Evolutionary conservation across 192 early-diverging fungal species (phyloP).

Genomic region (Entomortierella chlamydospora): DNA sequence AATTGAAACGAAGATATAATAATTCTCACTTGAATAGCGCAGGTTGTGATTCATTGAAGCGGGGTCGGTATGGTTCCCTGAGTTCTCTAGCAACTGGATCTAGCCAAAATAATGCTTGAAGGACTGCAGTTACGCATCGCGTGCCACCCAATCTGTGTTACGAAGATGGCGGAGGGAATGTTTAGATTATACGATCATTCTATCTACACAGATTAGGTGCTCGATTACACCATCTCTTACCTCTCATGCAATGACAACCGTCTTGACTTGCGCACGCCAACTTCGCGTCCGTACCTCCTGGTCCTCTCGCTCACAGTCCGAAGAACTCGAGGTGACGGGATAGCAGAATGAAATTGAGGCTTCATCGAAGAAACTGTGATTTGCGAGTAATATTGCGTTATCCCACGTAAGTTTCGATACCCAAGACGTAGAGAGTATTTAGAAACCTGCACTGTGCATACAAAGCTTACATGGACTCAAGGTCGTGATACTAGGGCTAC

Average conservation of each 20-base stretch:
- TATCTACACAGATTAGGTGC: no score
- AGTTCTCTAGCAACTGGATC: constrained; percentile 18
- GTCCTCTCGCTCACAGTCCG: constrained; percentile 9
- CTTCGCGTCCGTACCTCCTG: constrained; percentile 34
- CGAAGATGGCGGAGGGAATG: not conserved
- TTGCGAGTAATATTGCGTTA: no score
- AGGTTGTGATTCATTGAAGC: not conserved
- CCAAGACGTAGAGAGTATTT: no score
- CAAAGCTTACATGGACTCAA: not conserved
- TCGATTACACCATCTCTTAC: no score
- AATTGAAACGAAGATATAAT: not conserved
- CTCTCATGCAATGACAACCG: not conserved
- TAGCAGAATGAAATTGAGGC: constrained; percentile 23
- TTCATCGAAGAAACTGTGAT: constrained; percentile 3
- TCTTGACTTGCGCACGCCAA: constrained; percentile 3
- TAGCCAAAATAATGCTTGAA: constrained; percentile 17
- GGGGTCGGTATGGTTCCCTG: constrained; percentile 1
- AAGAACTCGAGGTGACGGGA: constrained; percentile 20
- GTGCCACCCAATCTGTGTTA: constrained; percentile 1
- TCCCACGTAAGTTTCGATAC: no score
- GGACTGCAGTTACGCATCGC: constrained; percentile 18
- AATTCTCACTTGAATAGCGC: constrained; percentile 18
- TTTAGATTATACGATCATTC: no score
- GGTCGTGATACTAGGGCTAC: not conserved
- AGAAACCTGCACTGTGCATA: no score